phyloP scores from a whole-genome alignment of 2,329 filamentous ascomycete species.

The Nemania serpens region DNA sequence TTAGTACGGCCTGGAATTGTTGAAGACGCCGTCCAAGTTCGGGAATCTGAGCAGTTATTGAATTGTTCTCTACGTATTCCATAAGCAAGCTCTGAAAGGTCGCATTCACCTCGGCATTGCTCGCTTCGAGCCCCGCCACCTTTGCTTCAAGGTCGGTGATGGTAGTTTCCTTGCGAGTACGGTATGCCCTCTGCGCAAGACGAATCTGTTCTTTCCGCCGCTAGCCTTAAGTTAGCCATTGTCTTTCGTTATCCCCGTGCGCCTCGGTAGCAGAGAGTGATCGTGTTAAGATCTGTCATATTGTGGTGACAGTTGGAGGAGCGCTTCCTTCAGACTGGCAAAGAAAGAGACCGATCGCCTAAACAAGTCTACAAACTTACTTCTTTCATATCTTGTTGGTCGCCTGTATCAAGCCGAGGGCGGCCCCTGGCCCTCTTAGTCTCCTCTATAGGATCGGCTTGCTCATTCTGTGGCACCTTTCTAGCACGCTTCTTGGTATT shows the following conservation, averaged over 20 bases:
- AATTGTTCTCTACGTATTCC: slow-evolving; percentile 61
- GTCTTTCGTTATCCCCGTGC: neutral
- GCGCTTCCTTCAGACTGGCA: slow-evolving; percentile 4
- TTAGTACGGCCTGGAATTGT: slow-evolving; percentile 61
- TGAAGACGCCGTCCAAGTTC: slow-evolving; percentile 63
- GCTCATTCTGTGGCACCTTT: slow-evolving; percentile 38
- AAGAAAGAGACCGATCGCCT: neutral
- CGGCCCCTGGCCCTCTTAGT: slow-evolving; percentile 71
- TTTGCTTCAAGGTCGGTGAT: slow-evolving; percentile 74
- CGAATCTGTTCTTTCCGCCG: slow-evolving; percentile 86
- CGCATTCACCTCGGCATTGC: slow-evolving; percentile 74
- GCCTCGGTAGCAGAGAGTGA: neutral
- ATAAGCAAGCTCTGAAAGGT: slow-evolving; percentile 68
- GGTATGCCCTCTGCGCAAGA: slow-evolving; percentile 82
- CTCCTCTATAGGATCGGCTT: slow-evolving; percentile 50
- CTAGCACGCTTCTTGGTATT: slow-evolving; percentile 43
- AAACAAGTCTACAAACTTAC: slow-evolving; percentile 9
- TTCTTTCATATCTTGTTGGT: slow-evolving; percentile 73
- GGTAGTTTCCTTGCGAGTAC: slow-evolving; percentile 81
- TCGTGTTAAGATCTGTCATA: neutral
- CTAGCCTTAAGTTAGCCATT: slow-evolving; percentile 47
- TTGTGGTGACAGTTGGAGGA: neutral
- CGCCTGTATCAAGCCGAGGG: slow-evolving; percentile 74
- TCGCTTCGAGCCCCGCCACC: slow-evolving; percentile 69
- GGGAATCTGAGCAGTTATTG: slow-evolving; percentile 61